Conservation (phyloP, 1,284 basidiomycete species). For the Fomes fomentarius region DNA sequence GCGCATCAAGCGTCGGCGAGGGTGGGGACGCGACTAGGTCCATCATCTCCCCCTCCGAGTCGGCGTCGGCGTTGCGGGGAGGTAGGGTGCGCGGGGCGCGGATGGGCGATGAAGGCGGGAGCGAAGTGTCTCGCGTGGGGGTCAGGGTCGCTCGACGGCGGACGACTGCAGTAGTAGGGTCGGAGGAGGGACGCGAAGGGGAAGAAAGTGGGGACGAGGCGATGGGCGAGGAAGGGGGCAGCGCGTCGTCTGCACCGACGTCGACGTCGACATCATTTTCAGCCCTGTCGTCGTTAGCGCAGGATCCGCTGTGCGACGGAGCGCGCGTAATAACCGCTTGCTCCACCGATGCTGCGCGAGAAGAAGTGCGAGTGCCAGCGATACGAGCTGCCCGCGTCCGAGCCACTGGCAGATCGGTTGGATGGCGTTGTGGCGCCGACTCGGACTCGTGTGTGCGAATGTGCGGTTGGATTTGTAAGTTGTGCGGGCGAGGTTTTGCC, state of each 20-base stretch:
- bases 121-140: background rate
- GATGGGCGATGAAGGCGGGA: constrained; percentile 19
- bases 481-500: constrained; percentile 6
- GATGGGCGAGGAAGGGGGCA: constrained; percentile 20
- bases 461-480: too few relatives aligned
- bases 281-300: too few relatives aligned
- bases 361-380: too few relatives aligned
- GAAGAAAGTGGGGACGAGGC: constrained; percentile 9
- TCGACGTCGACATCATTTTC: background rate
- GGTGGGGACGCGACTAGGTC: constrained; percentile 18
- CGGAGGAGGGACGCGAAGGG: constrained; percentile 5
- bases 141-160: background rate
- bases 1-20: constrained; percentile 20
- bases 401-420: too few relatives aligned
- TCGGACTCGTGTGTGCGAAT: too few relatives aligned
- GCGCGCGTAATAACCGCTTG: too few relatives aligned
- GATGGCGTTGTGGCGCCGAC: too few relatives aligned
- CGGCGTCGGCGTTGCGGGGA: background rate
- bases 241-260: constrained; percentile 3
- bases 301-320: too few relatives aligned
- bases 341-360: too few relatives aligned
- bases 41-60: background rate
- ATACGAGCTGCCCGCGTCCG: too few relatives aligned
- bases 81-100: constrained; percentile 11
- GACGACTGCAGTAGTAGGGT: too few relatives aligned